Base-by-base conservation (phyloP, 2,329 filamentous ascomycete genomes). In the Colletotrichum cereale region DNA sequence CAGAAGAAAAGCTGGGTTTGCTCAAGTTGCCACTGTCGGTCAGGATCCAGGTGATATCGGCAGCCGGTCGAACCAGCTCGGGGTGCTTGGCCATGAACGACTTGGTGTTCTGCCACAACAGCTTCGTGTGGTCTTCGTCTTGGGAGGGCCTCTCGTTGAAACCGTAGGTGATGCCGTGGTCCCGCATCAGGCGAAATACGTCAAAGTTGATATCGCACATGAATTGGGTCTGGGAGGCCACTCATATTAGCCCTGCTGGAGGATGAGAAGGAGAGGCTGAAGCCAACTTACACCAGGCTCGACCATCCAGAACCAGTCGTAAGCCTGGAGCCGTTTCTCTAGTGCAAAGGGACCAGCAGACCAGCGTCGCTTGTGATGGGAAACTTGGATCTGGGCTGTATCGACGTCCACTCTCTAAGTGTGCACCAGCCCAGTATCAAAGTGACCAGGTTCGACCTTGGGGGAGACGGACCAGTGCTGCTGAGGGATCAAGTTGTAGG, bases 151-250 rank as follows among this genome's bases (percentile, higher is more conserved):
- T 83, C 77, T 86, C 85, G 71, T 86, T 89, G 77, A 89, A 89
- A 16, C 88, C 94, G 78, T 96, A 96, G 14, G 90, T 93, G 79
- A 96, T 92, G 78, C 94, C 91, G 79, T 93, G 90, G 77, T 97
- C 93, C 73, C 90, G 86, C 93, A 97, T 96, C 84, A 91, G 95
- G 57, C 90, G 89, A 84, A 97, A 97, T 38, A 96, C 89, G 77
- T 97, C 94, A 78, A 97, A 96, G 78, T 94, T 90, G 73, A 97
- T 88, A 73, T 88, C 81, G 72, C 87, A 88, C 68, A 83, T 85
- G 74, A 88, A 88, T 55, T 87, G 83, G 7, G 87, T 83, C 87
- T 89, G 67, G 36, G n/a, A n/a, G 44, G 31, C 16, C 3, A 48
- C n/a, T 31, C 10, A 56, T 21, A 63, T 76, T 53, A 75, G 74